These are phyloP conservation scores for Colletotrichum graminicola DNA, from an alignment of 2,329 filamentous ascomycete genomes.

Conservation along the genomic window DNA sequence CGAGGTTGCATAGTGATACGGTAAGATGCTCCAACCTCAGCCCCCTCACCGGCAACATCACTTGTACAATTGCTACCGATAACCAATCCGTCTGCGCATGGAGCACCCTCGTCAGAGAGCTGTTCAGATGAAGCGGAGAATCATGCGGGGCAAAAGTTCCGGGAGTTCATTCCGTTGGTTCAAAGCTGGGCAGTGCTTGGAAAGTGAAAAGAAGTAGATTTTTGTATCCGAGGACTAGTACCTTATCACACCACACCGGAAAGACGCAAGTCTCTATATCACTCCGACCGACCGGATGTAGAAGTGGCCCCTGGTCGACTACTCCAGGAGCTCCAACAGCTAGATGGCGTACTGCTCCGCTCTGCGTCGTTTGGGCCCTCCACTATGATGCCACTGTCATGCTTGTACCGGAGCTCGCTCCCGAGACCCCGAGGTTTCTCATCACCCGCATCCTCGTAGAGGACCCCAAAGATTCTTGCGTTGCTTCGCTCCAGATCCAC, in stretches of 20 bases:
- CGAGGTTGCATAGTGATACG: neutral
- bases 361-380: neutral
- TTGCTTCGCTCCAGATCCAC: neutral
- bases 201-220: neutral
- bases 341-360: neutral
- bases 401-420: neutral
- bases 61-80: conserved; percentile 1
- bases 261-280: neutral
- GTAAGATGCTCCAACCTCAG: neutral
- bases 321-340: neutral
- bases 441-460: neutral
- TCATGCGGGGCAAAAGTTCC: neutral
- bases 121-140: neutral
- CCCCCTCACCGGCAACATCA: neutral
- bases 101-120: neutral
- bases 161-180: neutral
- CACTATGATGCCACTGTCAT: neutral
- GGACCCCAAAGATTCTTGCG: neutral
- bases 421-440: neutral
- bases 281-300: neutral
- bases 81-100: neutral
- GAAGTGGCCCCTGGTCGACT: neutral
- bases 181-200: neutral
- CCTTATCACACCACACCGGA: neutral
- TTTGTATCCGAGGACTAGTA: neutral